Base-by-base conservation (phyloP, 1,284 basidiomycete genomes). In the Wallemia ichthyophaga region DNA sequence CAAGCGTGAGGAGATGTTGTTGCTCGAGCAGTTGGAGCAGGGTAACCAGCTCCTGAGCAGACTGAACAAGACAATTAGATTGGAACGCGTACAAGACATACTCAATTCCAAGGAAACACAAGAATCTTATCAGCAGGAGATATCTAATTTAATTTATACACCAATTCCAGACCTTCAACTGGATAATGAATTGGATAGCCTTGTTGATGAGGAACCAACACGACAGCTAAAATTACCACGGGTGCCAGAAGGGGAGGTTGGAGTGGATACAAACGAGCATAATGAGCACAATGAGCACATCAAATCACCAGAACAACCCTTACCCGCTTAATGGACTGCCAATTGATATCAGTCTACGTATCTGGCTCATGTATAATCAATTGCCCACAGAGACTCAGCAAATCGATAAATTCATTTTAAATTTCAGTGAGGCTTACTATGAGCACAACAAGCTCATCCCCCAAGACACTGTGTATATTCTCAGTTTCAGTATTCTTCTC, bases 401-500 rank as follows among this genome's bases (percentile, higher is more conserved):
- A 5, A 48, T 48, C n/a, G 37, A 48, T 48, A 48, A 48, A 21
- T 48, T 17, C n/a, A 48, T 48, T 19, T 48, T 11, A 5, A 19
- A 48, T 21, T 48, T 48, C n/a, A 48, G 37, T 48, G n/a, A 21
- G n/a, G 37, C 11, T 3, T 48, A 48, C n/a, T 21, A 13, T 5
- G n/a, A 11, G n/a, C n/a, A 48, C n/a, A 48, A 48, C n/a, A 15
- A 11, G 13, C n/a, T 48, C 37, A 48, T 48, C n/a, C 7, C 9
- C n/a, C n/a, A 11, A 21, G 37, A 48, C n/a, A 48, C 11, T 21
- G n/a, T 48, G n/a, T 98, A 98, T 71, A 85, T 98, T 56, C 74
- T 99, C 53, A 86, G 92, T 15, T 99, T 98, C 71, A 95, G 92
- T 64, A 74, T 98, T 66, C 94, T 99, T 68, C 96, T 99, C 89